These are phyloP conservation scores for Fusarium sp. DNA, from an alignment of 2,329 filamentous ascomycete genomes.

Conservation along the genomic window DNA sequence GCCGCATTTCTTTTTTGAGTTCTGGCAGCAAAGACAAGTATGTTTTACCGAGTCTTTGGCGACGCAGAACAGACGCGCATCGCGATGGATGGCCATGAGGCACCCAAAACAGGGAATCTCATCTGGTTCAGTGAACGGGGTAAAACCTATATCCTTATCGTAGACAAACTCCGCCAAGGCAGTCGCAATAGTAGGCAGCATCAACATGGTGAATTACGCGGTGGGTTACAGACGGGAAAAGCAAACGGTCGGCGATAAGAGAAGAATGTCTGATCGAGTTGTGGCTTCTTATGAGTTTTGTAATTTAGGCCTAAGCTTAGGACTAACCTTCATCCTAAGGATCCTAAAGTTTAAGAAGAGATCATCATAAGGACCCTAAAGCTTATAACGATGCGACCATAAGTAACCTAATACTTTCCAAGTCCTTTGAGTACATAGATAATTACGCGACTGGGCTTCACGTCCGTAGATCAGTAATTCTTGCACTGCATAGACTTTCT, in stretches of 20 bases:
- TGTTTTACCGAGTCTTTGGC: neutral
- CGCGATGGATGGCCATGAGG: neutral
- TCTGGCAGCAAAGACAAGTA: neutral
- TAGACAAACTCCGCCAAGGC: neutral
- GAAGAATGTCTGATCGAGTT: too few species aligned
- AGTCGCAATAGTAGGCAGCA: neutral
- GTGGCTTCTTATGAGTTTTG: neutral
- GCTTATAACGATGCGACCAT: neutral
- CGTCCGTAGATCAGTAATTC: fast-evolving
- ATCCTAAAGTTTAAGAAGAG: fast-evolving
- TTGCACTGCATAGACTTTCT: fast-evolving
- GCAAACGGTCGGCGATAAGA: neutral
- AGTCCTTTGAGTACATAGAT: neutral
- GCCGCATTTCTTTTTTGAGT: neutral
- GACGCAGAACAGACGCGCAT: neutral
- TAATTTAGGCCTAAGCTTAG: neutral
- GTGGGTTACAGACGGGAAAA: fast-evolving
- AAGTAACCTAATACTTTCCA: fast-evolving
- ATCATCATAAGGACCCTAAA: neutral
- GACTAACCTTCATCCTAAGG: neutral
- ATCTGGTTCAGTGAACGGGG: neutral
- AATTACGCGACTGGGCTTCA: too few species aligned
- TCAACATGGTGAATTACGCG: neutral
- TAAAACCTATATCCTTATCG: fast-evolving
- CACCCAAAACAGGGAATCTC: neutral